phyloP scores from a whole-genome alignment of 225 moss, liverwort and hornwort species.

The Neckera pumila region DNA sequence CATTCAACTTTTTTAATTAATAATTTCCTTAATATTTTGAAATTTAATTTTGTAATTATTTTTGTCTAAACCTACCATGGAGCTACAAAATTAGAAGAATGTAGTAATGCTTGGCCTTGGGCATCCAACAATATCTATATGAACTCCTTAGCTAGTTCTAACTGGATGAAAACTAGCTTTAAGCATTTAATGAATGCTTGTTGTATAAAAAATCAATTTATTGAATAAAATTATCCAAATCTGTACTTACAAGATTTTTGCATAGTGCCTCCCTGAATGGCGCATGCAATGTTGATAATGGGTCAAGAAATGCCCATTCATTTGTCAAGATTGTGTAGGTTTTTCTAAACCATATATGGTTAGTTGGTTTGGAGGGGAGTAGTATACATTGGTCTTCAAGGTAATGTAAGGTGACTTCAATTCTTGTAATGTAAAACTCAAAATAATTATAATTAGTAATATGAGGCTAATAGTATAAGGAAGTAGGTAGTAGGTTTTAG shows the following conservation, averaged over 20 bases:
- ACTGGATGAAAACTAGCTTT: background rate
- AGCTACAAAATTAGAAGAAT: background rate
- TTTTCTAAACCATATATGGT: rapidly evolving
- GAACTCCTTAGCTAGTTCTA: rapidly evolving
- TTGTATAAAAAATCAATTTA: background rate
- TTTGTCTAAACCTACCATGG: rapidly evolving
- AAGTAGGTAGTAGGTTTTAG: no score
- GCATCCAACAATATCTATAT: background rate
- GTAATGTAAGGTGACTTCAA: no score
- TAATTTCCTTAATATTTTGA: background rate
- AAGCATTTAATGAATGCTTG: background rate
- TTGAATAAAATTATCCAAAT: background rate
- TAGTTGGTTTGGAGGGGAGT: rapidly evolving
- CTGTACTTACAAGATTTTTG: background rate
- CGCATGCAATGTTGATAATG: rapidly evolving
- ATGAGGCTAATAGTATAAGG: no score
- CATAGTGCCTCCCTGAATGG: rapidly evolving
- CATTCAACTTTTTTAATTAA: background rate
- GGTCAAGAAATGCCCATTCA: background rate
- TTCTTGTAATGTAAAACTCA: no score
- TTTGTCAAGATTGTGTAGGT: rapidly evolving
- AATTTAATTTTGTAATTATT: background rate
- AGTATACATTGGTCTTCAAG: no score
- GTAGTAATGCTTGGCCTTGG: background rate
- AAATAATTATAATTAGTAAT: no score